Base-by-base conservation (phyloP, 306 rosid genomes). In the Echinosophora koreensis region DNA sequence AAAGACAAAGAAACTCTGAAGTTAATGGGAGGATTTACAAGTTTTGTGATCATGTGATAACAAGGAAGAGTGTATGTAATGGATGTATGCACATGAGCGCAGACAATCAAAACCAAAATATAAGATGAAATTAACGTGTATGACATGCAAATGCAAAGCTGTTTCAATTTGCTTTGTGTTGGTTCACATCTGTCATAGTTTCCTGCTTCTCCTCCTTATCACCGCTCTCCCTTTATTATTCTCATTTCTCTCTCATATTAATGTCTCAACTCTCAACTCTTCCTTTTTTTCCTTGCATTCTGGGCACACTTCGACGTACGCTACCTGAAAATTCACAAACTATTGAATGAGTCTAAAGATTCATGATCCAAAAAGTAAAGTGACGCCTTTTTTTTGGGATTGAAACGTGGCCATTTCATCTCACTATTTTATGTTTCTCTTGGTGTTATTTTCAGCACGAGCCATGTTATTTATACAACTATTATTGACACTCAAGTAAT, bases 161-260 rank as follows among this genome's bases (percentile, higher is more conserved):
- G 79, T 77, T 85, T 72, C 8, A 52, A 16, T 58, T 78, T 69
- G 68, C 34, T 44, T 44, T 37, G 63, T 79, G 67, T 73, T 37
- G 47, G 49, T 82, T 81, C 81, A 72, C 86, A 86, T 75, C 57
- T 87, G 88, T 89, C 94, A 59, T 80, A 64, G 4, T 82, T 50
- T 77, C 80, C 85, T 76, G 37, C 17, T 74, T 76, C 68, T 73
- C 30, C 72, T 84, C 87, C 79, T 62, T 77, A 60, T 57, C 88
- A 75, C 82, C 83, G 82, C 79, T 56, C 61, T 28, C 4, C 34
- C 62, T 63, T 66, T 61, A 79, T 77, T 22, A n/a, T 1, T 71
- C 51, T 57, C 66, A 13, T 68, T 44, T 78, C 86, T 84, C 86
- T 76, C 82, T 82, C 89, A 27, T 77, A 73, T 80, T 83, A 62